These are phyloP conservation scores for Tetrapisispora phaffii DNA, from an alignment of 805 yeast genomes.

Conservation along the genomic window DNA sequence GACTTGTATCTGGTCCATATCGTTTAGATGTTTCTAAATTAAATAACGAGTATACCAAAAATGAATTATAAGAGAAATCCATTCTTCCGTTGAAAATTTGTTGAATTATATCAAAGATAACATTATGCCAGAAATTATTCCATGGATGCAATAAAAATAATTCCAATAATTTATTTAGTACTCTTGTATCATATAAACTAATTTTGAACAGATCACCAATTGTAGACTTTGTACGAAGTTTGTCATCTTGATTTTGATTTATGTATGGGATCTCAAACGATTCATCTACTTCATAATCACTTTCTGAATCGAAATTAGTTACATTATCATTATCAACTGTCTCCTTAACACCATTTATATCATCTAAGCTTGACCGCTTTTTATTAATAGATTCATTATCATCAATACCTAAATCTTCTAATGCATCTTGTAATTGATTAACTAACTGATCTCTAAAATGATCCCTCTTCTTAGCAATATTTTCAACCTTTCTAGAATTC, in stretches of 20 bases:
- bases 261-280: slow-evolving; percentile 30
- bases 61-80: slow-evolving; percentile 79
- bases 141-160: slow-evolving; percentile 84
- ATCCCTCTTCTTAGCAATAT: slow-evolving; percentile 60
- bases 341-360: too few species aligned
- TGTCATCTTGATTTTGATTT: slow-evolving; percentile 31
- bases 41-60: slow-evolving; percentile 38
- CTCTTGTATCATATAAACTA: slow-evolving; percentile 62
- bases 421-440: slow-evolving; percentile 27
- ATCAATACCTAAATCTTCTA: slow-evolving; percentile 21
- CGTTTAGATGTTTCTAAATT: slow-evolving; percentile 12
- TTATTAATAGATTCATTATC: slow-evolving; percentile 7
- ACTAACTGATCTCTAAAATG: slow-evolving; percentile 47
- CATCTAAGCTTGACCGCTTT: slow-evolving; percentile 14
- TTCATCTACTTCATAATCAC: slow-evolving; percentile 31
- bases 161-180: slow-evolving; percentile 55
- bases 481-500: slow-evolving; percentile 66
- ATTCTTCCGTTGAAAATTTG: slow-evolving; percentile 84
- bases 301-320: slow-evolving; percentile 24
- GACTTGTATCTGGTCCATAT: slow-evolving; percentile 6
- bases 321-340: slow-evolving; percentile 29
- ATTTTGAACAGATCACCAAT: slow-evolving; percentile 85
- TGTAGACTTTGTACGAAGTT: slow-evolving; percentile 49
- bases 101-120: slow-evolving; percentile 91
- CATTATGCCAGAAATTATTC: slow-evolving; percentile 96